Percentiles rank a stretch among this genome's conserved stretches.
Evolutionary conservation across 352 stramenopile species (phyloP).

Genomic region (Pythium myriotylum): DNA sequence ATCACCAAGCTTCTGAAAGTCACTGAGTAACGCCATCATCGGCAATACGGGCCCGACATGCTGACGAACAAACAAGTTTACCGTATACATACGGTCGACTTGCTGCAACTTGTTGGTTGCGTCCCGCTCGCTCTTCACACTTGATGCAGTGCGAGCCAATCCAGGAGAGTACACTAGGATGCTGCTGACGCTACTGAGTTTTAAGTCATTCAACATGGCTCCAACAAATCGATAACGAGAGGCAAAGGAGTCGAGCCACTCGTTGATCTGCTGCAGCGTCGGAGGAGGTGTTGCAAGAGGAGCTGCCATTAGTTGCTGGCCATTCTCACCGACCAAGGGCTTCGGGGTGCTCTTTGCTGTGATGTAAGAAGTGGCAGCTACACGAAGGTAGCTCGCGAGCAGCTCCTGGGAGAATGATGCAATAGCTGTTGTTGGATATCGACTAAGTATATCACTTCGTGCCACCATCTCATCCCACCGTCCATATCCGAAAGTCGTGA

Average conservation of each 20-base stretch:
- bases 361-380: constrained; percentile 28
- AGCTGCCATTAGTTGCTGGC: not conserved
- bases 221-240: constrained; percentile 48
- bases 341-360: constrained; percentile 3
- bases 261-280: constrained; percentile 31
- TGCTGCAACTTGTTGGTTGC: constrained; percentile 57
- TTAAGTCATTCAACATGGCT: constrained; percentile 52
- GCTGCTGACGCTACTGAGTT: constrained; percentile 23
- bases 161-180: constrained; percentile 25
- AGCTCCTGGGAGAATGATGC: constrained; percentile 50
- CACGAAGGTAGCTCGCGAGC: constrained; percentile 51
- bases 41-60: constrained; percentile 23
- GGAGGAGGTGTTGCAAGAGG: constrained; percentile 3
- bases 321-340: not conserved
- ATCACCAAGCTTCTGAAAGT: constrained; percentile 20
- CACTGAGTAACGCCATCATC: constrained; percentile 24
- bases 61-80: constrained; percentile 40
- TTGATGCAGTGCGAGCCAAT: constrained; percentile 4
- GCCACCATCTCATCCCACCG: constrained; percentile 78
- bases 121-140: constrained; percentile 40
- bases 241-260: constrained; percentile 41
- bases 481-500: constrained; percentile 79
- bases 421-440: constrained; percentile 51
- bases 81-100: constrained; percentile 68
- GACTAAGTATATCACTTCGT: constrained; percentile 29